phyloP scores from a whole-genome alignment of 371 early-diverging fungal genomes.

The Actinomortierella wolfii region DNA sequence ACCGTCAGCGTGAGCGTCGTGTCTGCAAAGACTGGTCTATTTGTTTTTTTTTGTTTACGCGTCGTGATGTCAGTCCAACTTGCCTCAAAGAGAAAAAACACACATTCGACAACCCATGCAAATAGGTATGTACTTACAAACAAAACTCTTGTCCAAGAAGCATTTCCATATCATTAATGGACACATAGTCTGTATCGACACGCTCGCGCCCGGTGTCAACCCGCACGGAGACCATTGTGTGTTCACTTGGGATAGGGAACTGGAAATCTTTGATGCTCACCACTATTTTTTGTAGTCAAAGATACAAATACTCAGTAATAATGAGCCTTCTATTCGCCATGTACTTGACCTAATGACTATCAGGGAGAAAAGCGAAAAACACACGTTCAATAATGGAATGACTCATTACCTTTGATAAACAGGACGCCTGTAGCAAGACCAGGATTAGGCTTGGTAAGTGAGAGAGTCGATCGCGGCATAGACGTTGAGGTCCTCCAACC shows the following conservation, averaged over 20 bases:
- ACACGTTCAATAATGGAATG: no score
- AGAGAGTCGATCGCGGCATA: background rate
- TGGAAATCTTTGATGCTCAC: conserved; percentile 7
- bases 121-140: conserved; percentile 11
- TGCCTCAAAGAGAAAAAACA: background rate
- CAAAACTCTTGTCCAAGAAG: conserved; percentile 40
- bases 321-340: no score
- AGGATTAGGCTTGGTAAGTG: background rate
- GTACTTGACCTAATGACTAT: background rate
- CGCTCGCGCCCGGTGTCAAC: conserved; percentile 35
- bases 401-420: conserved; percentile 17
- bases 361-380: background rate
- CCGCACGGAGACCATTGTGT: conserved; percentile 22
- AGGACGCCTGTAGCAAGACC: conserved; percentile 14
- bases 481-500: background rate
- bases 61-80: background rate
- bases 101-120: no score
- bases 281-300: conserved; percentile 2
- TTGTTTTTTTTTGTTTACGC: no score
- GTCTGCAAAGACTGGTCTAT: conserved; percentile 15
- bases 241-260: conserved; percentile 13
- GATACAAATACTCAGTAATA: background rate
- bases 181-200: conserved; percentile 33
- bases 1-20: conserved; percentile 19
- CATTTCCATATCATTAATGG: conserved; percentile 9